These are phyloP conservation scores for Curvularia eragrostidis DNA, from an alignment of 2,329 filamentous ascomycete species.

Conservation along the genomic window DNA sequence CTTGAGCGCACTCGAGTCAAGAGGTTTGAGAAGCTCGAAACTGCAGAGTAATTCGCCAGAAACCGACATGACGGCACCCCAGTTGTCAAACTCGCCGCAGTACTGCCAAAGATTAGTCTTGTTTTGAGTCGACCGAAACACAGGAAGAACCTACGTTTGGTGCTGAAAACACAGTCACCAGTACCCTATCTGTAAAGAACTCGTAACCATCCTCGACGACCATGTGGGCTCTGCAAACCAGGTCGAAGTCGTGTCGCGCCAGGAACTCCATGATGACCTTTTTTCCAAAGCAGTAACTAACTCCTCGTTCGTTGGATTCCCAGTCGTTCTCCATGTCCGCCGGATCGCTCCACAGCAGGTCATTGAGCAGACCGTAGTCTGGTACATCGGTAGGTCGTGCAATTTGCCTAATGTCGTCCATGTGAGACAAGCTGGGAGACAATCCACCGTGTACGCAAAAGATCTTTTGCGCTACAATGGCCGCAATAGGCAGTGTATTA, in stretches of 20 bases:
- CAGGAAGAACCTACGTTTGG: constrained; percentile 77
- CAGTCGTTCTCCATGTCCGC: constrained; percentile 98
- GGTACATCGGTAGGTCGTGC: constrained; percentile 95
- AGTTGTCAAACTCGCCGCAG: constrained; percentile 98
- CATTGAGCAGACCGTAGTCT: constrained; percentile 93
- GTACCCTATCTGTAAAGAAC: constrained; percentile 92
- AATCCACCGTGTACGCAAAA: constrained; percentile 97
- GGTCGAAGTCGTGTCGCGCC: constrained; percentile 91
- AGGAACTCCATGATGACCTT: constrained; percentile 98
- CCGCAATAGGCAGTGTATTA: constrained; percentile 91
- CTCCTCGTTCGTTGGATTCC: constrained; percentile 96
- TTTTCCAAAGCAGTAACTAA: constrained; percentile 98
- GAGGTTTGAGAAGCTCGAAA: constrained; percentile 93
- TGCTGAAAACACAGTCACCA: constrained; percentile 97
- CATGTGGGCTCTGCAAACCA: constrained; percentile 98
- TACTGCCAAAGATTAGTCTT: constrained; percentile 66
- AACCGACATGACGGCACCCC: constrained; percentile 98
- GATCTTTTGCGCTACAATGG: constrained; percentile 97
- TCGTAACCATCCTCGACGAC: constrained; percentile 99
- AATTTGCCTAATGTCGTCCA: constrained; percentile 98
- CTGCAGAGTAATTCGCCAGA: constrained; percentile 92
- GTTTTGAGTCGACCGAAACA: neutral
- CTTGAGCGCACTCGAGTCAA: constrained; percentile 95
- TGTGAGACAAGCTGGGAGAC: constrained; percentile 89
- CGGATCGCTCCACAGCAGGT: constrained; percentile 95